Conservation (phyloP, 805 yeast species). For the Candida jianshihensis region DNA sequence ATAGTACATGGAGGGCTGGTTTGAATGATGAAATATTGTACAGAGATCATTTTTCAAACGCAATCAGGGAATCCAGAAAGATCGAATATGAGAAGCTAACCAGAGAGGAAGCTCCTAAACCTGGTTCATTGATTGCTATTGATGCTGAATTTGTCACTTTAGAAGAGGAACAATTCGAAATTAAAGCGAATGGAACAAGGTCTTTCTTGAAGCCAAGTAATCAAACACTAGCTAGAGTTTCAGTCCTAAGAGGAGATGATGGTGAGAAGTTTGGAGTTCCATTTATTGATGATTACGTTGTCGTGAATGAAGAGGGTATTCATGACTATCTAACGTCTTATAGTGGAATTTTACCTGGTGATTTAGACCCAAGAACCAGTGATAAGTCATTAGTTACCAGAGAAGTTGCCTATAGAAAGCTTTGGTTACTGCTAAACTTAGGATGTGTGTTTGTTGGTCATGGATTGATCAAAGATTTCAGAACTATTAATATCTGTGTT, state of each 20-base stretch:
- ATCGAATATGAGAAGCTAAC: slow-evolving; percentile 67
- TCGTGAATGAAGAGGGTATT: slow-evolving; percentile 59
- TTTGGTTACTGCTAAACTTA: slow-evolving; percentile 83
- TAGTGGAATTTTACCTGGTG: slow-evolving; percentile 94
- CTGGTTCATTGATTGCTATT: slow-evolving; percentile 79
- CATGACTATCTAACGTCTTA: slow-evolving; percentile 83
- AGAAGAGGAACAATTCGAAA: slow-evolving; percentile 72
- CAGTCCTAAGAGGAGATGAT: slow-evolving; percentile 69
- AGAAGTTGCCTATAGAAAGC: slow-evolving; percentile 77
- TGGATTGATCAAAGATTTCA: slow-evolving; percentile 84
- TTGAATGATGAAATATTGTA: slow-evolving; percentile 63
- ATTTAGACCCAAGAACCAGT: slow-evolving; percentile 65
- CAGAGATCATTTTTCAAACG: slow-evolving; percentile 67
- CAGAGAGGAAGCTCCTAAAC: slow-evolving; percentile 58
- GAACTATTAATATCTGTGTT: slow-evolving; percentile 87
- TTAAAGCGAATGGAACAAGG: slow-evolving; percentile 65
- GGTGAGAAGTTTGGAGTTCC: slow-evolving; percentile 66
- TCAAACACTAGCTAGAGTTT: slow-evolving; percentile 79
- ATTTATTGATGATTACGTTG: slow-evolving; percentile 89
- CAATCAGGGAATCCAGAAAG: slow-evolving; percentile 48
- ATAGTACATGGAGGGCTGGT: slow-evolving; percentile 38
- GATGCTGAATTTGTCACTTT: slow-evolving; percentile 95
- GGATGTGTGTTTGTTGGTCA: slow-evolving; percentile 96
- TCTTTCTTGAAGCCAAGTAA: slow-evolving; percentile 67
- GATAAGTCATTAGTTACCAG: slow-evolving; percentile 65